phyloP scores from a whole-genome alignment of 805 yeast genomes.

The Yamadazyma phyllophila region DNA sequence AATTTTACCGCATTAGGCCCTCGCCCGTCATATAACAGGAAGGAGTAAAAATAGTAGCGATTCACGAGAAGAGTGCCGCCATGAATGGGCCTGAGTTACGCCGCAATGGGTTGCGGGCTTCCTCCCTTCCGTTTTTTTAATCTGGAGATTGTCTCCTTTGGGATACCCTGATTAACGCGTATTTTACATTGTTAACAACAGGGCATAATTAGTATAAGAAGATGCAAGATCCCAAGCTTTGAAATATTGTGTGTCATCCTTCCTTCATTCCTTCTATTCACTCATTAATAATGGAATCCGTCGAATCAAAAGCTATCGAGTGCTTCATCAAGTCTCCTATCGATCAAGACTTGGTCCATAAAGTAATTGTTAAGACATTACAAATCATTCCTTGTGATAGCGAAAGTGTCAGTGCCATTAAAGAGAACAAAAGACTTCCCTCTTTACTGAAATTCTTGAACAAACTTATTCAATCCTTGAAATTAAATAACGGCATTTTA shows the following conservation, averaged over 20 bases:
- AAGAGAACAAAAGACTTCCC: slow-evolving; percentile 49
- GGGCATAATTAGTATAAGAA: background rate
- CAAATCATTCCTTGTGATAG: slow-evolving; percentile 59
- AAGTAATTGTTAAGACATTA: slow-evolving; percentile 61
- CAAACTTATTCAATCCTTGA: slow-evolving; percentile 67
- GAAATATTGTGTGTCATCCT: background rate
- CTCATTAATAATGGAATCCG: slow-evolving; percentile 10
- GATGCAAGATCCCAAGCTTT: background rate
- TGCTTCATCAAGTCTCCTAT: slow-evolving; percentile 64
- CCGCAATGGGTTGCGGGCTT: no score
- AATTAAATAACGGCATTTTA: slow-evolving; percentile 77
- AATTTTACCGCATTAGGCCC: background rate
- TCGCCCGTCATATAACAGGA: background rate
- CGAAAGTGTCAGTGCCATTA: slow-evolving; percentile 15
- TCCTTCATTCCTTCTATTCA: background rate
- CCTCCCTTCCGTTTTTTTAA: no score
- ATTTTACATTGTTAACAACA: no score
- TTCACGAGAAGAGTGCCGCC: background rate
- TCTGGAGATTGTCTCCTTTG: background rate
- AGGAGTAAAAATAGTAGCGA: background rate
- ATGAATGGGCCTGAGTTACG: background rate
- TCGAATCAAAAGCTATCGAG: slow-evolving; percentile 50
- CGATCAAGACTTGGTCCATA: slow-evolving; percentile 71
- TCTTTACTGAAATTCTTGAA: slow-evolving; percentile 74
- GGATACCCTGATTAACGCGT: background rate